Base-by-base conservation (phyloP, 306 rosid species). In the Vigna unguiculata region DNA sequence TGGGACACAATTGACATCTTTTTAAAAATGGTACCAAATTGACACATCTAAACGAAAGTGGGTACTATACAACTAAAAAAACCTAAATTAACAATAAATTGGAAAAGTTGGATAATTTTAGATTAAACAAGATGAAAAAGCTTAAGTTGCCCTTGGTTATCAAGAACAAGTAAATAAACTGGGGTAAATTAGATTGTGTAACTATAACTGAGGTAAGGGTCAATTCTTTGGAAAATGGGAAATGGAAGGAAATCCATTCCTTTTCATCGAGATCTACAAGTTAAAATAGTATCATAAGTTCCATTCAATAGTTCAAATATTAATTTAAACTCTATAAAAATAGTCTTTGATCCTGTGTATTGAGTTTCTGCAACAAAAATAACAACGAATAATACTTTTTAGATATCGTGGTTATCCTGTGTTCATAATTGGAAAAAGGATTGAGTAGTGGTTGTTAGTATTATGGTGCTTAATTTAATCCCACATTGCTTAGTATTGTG, bases 181-280 rank as follows among this genome's bases (percentile, higher is more conserved):
- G 53, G 25, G 46, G 24, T 16, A 9, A 80, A 69, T 58, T 61
- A 68, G 57, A 68, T 13, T 43, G 58, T 55, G 19, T 47, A 36
- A 53, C 54, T 38, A 4, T 69, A 30, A 69, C 40, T 32, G 34
- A 54, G 57, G 66, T 25, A 59, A 17, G 20, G 60, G 21, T 16
- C 53, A 46, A 78, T 61, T 70, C 71, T 36, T 80, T 36, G 67
- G 79, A 81, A 81, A 45, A 67, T 48, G 84, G 40, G 76, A 66
- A 55, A 69, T 30, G 9, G 40, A 19, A 43, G 55, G 41, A 25
- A 59, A 81, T 48, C 72, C 67, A 66, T 49, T 68, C 34, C 67
- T 30, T 58, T 28, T 17, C 74, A 64, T 80, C 83, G 75, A 80
- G 83, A 72, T 80, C 69, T 48, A 24, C 79, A 72, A 49, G 54